Conservation (phyloP, 306 rosid species). For the Castanospermum australe region DNA sequence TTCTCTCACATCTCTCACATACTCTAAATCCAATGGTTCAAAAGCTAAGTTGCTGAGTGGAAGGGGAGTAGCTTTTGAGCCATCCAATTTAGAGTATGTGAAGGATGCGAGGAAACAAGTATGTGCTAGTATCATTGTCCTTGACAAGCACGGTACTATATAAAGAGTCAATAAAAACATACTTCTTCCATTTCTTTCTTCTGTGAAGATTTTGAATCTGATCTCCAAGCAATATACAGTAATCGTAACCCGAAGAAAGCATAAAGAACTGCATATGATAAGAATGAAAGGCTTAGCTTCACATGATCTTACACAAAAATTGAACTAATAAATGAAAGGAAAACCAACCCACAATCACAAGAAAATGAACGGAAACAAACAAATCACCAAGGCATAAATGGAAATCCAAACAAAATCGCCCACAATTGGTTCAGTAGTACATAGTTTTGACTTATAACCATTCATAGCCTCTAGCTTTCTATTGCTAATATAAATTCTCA, state of each 20-base stretch:
- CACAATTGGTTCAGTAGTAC: neutral
- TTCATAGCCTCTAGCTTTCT: neutral
- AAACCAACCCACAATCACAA: neutral
- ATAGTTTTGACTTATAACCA: neutral
- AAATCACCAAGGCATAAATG: neutral
- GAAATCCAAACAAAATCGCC: neutral
- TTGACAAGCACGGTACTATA: neutral
- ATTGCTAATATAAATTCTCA: constrained; percentile 7
- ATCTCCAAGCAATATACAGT: constrained; percentile 97
- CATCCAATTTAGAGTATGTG: too few relatives aligned
- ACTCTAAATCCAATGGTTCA: too few relatives aligned
- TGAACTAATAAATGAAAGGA: neutral
- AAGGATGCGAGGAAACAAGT: too few relatives aligned
- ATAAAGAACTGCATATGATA: constrained; percentile 76
- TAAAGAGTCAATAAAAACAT: constrained; percentile 23
- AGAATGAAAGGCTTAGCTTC: constrained; percentile 15
- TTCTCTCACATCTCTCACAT: too few relatives aligned
- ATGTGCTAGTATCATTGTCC: too few relatives aligned
- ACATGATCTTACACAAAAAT: constrained; percentile 1
- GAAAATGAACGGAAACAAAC: neutral
- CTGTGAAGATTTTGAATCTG: constrained; percentile 89
- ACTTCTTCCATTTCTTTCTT: constrained; percentile 99
- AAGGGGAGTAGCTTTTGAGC: too few relatives aligned
- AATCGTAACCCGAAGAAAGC: constrained; percentile 86
- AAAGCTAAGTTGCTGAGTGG: too few relatives aligned